These are phyloP conservation scores for Rhodotorula sp. DNA, from an alignment of 1,284 basidiomycete genomes.

Conservation along the genomic window DNA sequence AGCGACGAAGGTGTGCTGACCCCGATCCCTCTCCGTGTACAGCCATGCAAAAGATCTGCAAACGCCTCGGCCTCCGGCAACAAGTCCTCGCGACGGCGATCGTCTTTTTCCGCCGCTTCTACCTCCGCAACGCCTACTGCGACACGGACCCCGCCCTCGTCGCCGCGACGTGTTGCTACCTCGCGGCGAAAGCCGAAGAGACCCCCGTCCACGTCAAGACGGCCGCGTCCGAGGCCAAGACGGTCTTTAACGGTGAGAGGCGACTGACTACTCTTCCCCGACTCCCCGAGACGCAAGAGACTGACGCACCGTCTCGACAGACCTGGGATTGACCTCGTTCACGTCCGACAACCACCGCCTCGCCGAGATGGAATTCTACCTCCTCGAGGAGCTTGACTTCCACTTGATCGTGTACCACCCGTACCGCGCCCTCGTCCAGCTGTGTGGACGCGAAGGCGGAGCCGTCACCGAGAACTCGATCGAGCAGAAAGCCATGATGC, in stretches of 20 bases:
- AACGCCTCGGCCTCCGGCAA: slow-evolving; percentile 78
- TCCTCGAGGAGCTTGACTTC: slow-evolving; percentile 93
- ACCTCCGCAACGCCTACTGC: slow-evolving; percentile 87
- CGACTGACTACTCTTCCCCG: too few species aligned
- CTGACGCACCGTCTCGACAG: slow-evolving; percentile 14
- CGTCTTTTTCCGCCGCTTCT: slow-evolving; percentile 92
- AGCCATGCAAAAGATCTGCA: slow-evolving; percentile 85
- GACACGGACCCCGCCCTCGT: slow-evolving; percentile 93
- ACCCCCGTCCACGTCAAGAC: slow-evolving; percentile 91
- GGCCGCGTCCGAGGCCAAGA: slow-evolving; percentile 77
- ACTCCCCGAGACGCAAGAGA: not conserved
- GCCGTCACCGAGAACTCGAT: slow-evolving; percentile 19
- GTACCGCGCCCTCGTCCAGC: slow-evolving; percentile 77
- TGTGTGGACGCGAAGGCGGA: slow-evolving; percentile 59
- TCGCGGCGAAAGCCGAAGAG: slow-evolving; percentile 96
- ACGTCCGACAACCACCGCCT: slow-evolving; percentile 76
- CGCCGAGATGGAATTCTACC: slow-evolving; percentile 98
- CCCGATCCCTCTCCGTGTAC: not conserved
- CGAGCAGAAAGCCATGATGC: slow-evolving; percentile 47
- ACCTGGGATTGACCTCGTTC: slow-evolving; percentile 65
- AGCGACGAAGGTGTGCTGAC: not conserved
- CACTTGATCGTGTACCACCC: slow-evolving; percentile 92
- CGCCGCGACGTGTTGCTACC: slow-evolving; percentile 87
- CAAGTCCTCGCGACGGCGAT: slow-evolving; percentile 88
- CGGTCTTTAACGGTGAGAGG: slow-evolving; percentile 70